phyloP scores from a whole-genome alignment of 441 rosid species.

The Adansonia grandidieri region DNA sequence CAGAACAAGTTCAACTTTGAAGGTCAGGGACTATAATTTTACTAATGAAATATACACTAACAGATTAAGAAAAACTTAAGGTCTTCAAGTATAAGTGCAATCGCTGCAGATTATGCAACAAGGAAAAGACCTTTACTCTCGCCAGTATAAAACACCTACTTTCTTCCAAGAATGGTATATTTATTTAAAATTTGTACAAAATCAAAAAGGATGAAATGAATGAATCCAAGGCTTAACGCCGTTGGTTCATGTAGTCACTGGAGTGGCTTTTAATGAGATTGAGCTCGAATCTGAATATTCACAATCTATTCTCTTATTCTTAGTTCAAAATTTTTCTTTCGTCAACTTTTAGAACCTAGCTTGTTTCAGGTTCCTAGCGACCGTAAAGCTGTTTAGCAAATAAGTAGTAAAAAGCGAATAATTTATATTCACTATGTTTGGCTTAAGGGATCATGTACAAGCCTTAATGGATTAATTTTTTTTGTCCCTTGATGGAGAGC shows the following conservation, averaged over 20 bases:
- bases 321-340: not conserved
- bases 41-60: not conserved
- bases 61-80: not conserved
- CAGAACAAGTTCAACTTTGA: not conserved
- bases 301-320: not conserved
- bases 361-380: not conserved
- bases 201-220: not conserved
- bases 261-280: not conserved
- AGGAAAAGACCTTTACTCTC: not conserved
- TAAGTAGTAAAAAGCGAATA: not conserved
- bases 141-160: not conserved
- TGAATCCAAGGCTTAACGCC: too few species aligned
- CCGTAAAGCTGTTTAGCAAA: not conserved
- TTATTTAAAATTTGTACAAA: not conserved
- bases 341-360: not conserved
- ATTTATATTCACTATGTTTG: not conserved
- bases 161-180: not conserved
- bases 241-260: not conserved
- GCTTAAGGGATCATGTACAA: not conserved
- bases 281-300: not conserved
- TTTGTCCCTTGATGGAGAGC: not conserved
- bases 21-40: not conserved
- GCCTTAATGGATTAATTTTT: not conserved
- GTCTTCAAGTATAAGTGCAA: constrained; percentile 7
- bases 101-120: constrained; percentile 13